These are phyloP conservation scores for Calcarisporium arbuscula DNA, from an alignment of 2,329 filamentous ascomycete species.

Conservation along the genomic window DNA sequence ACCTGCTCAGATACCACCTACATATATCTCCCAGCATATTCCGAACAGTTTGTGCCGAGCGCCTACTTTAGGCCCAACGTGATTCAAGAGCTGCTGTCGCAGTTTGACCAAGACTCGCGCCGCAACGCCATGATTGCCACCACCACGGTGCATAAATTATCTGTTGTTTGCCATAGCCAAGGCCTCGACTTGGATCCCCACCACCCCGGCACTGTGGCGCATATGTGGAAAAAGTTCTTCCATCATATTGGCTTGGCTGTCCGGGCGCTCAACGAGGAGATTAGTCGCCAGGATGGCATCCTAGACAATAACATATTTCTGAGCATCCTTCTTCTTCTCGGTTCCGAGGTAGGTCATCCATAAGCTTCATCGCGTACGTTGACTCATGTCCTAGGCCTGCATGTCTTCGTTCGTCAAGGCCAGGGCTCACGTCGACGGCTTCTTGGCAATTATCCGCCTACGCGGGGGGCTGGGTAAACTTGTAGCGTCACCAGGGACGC, in stretches of 20 bases:
- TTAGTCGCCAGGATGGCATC: background rate
- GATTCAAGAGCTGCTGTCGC: no score
- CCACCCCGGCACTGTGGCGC: conserved; percentile 1
- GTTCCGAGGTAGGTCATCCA: conserved; percentile 3
- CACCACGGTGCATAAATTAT: conserved; percentile 1
- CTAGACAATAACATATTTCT: conserved; percentile 1
- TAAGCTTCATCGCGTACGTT: no score
- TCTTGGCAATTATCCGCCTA: conserved; percentile 5
- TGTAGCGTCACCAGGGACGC: conserved; percentile 1
- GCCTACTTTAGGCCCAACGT: background rate
- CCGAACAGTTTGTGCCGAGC: conserved; percentile 2
- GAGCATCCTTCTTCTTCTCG: conserved; percentile 4
- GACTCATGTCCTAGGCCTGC: no score
- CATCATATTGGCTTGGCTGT: conserved; percentile 5
- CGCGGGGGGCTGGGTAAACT: conserved; percentile 7
- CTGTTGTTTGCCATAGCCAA: background rate
- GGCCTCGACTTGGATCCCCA: conserved; percentile 1
- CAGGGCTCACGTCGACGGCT: conserved; percentile 4
- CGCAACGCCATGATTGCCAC: conserved; percentile 4
- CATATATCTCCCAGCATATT: conserved; percentile 4
- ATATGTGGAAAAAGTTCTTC: conserved; percentile 5
- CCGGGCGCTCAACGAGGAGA: conserved; percentile 2
- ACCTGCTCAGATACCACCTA: background rate
- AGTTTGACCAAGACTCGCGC: conserved; percentile 4
- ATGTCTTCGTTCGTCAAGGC: no score